These are phyloP conservation scores for Phellinidium pouzarii DNA, from an alignment of 1,284 basidiomycete species.

Conservation along the genomic window DNA sequence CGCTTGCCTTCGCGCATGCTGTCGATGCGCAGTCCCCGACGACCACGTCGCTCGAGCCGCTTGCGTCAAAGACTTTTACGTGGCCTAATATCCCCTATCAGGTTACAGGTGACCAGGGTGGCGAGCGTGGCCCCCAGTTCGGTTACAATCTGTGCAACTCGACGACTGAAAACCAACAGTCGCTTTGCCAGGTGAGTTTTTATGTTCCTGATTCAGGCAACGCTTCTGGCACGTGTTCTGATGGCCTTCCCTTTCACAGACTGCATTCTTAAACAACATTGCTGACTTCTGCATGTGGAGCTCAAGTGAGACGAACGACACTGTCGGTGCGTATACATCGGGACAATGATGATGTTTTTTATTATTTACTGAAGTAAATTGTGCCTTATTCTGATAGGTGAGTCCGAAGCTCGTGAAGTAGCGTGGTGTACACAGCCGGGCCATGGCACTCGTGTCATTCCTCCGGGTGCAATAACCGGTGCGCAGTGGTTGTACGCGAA, in stretches of 20 bases:
- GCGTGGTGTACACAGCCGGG: conserved; percentile 56
- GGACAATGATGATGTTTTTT: not conserved
- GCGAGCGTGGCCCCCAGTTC: conserved; percentile 46
- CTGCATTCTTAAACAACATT: conserved; percentile 18
- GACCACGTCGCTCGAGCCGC: conserved; percentile 19
- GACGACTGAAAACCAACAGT: conserved; percentile 53
- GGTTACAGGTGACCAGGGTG: conserved; percentile 41
- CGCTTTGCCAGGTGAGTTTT: conserved; percentile 49
- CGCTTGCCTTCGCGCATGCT: conserved; percentile 11
- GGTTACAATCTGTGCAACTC: conserved; percentile 71
- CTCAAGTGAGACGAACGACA: conserved; percentile 24
- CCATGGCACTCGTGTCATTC: conserved; percentile 52
- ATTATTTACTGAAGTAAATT: not conserved
- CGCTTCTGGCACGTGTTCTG: not conserved
- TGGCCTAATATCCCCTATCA: conserved; percentile 37
- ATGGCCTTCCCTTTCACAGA: conserved; percentile 6
- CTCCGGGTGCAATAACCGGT: conserved; percentile 40
- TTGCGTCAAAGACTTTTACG: conserved; percentile 21
- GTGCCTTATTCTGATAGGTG: conserved; percentile 25
- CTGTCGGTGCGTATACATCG: conserved; percentile 5
- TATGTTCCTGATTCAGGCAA: conserved; percentile 7
- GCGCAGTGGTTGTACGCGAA: conserved; percentile 33
- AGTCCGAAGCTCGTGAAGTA: conserved; percentile 53
- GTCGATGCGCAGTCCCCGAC: conserved; percentile 16
- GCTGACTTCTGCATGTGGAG: conserved; percentile 27